phyloP scores from a whole-genome alignment of 2,329 filamentous ascomycete species.

The Phialocephala sp. region DNA sequence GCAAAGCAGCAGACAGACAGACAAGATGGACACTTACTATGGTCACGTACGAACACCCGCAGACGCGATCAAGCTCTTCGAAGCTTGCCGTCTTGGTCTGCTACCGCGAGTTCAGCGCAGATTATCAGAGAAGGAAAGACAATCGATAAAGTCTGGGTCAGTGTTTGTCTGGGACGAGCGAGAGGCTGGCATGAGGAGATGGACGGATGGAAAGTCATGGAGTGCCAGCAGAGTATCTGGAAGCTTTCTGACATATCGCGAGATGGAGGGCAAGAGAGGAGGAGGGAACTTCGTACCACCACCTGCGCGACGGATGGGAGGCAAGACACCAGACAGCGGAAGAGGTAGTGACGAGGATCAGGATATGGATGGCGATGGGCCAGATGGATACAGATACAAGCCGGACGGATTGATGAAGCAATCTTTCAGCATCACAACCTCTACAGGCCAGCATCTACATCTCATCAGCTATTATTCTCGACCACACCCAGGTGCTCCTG shows the following conservation, averaged over 20 bases:
- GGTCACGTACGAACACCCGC: constrained; percentile 93
- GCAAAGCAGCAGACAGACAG: constrained; percentile 13
- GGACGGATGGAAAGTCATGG: constrained; percentile 99
- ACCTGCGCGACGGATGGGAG: constrained; percentile 60
- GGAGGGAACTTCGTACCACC: constrained; percentile 70
- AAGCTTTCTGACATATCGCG: constrained; percentile 95
- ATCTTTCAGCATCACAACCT: constrained; percentile 98
- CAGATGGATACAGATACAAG: constrained; percentile 93
- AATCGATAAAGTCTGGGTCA: constrained; percentile 93
- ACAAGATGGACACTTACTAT: constrained; percentile 92
- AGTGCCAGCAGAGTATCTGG: constrained; percentile 96
- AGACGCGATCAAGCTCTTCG: constrained; percentile 98
- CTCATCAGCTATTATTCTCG: constrained; percentile 96
- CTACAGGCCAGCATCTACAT: constrained; percentile 87
- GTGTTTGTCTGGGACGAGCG: constrained; percentile 99
- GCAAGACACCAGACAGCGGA: constrained; percentile 83
- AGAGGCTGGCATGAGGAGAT: constrained; percentile 96
- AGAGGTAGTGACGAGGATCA: constrained; percentile 84
- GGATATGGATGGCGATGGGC: constrained; percentile 70
- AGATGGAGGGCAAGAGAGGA: constrained; percentile 98
- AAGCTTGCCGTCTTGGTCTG: constrained; percentile 88
- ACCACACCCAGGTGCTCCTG: constrained; percentile 73
- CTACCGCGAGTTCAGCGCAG: constrained; percentile 91
- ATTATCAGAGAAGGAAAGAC: constrained; percentile 97
- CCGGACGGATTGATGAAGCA: constrained; percentile 98